A percentile compares a stretch with the other conserved stretches of the same genome.
Conservation (phyloP, 2,329 filamentous ascomycete genomes). For the Fusarium marasasianum region DNA sequence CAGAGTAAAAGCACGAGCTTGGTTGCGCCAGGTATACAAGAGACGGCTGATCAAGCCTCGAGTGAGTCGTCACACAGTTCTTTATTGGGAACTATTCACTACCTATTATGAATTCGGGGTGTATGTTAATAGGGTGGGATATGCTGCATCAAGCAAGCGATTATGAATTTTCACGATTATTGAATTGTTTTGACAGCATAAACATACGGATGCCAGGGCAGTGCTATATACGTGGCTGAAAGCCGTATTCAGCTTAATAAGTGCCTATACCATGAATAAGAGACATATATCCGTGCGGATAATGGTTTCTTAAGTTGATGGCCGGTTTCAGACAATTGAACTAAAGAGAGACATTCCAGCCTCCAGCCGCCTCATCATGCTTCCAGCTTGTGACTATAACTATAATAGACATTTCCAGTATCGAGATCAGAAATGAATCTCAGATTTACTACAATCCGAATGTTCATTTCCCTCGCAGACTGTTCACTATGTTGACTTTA, state of each 20-base stretch:
- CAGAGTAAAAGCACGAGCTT: slow-evolving; percentile 28
- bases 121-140: slow-evolving; percentile 13
- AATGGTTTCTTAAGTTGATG: slow-evolving; percentile 24
- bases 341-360: slow-evolving; percentile 37
- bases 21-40: neutral
- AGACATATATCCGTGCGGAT: neutral
- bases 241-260: neutral
- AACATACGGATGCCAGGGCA: neutral
- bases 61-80: neutral
- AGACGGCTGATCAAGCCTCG: slow-evolving; percentile 5
- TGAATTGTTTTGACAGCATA: slow-evolving; percentile 5
- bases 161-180: slow-evolving; percentile 3
- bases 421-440: neutral
- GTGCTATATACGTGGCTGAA: neutral
- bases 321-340: slow-evolving; percentile 31
- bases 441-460: neutral
- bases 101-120: slow-evolving; percentile 2
- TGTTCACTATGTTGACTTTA: slow-evolving; percentile 18
- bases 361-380: slow-evolving; percentile 21
- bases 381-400: neutral
- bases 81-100: neutral
- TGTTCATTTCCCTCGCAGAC: neutral
- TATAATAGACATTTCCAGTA: neutral
- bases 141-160: slow-evolving; percentile 10
- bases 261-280: neutral